Base-by-base conservation (phyloP, 2,329 filamentous ascomycete species). In the Xylariaceae sp. region DNA sequence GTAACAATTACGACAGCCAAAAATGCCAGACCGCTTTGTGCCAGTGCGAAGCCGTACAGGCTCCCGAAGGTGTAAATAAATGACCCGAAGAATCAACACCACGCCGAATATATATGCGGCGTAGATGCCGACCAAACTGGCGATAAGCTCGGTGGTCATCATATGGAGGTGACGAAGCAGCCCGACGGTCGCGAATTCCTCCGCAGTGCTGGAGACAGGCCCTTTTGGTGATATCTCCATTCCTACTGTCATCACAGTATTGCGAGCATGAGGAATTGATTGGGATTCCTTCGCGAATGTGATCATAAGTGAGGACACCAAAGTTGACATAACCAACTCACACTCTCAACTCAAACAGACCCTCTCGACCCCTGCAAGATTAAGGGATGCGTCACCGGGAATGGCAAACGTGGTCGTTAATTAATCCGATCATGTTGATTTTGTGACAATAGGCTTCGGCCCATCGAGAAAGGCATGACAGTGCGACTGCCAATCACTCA, bases 91-190 rank as follows among this genome's bases (percentile, higher is more conserved):
- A 81, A 80, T 42, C 68, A 78, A 82, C 1, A 81, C 67, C 0
- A 77, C 76, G 5, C 74, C 78, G 49, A 81, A 82, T 47, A 75
- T 73, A 59, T 74, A 76, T 0, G 77, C 68, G 0, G 76, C 71
- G 58, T 81, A 82, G 0, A 82, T 60, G 40, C 73, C 75, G 36
- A 75, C 66, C 49, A 84, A 81, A 11, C 77, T 76, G 2, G 86
- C 78, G 36, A 88, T 84, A 2, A 84, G 83, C 59, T 88, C 84
- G 1, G 78, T 76, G 39, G 83, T 62, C 7, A 87, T 72, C 74
- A 88, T 83, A 42, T 76, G 73, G 1, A 84, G 16, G 0, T 82
- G 82, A 11, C 80, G 71, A 14, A 79, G 54, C 1, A 81, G 63
- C 1, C 75, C 73, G 1, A 74, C 66, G 0, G 73, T 67, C 3